Evolutionary conservation across 129 eudicot genomes (phyloP).

Genomic region (Scalesia atractyloides): DNA sequence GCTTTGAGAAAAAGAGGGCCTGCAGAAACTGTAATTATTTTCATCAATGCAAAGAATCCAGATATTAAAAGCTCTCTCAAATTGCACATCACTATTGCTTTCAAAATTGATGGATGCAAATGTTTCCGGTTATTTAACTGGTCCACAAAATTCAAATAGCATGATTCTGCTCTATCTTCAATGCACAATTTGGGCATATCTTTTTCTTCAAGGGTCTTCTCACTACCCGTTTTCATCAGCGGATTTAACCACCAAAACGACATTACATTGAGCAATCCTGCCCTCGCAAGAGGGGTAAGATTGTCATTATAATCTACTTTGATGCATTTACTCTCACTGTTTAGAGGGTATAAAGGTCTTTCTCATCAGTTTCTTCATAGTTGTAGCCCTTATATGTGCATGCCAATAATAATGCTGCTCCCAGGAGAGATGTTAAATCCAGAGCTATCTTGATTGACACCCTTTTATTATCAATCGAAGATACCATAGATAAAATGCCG

Average conservation of each 20-base stretch:
- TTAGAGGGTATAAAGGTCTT: slow-evolving; percentile 50
- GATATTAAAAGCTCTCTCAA: slow-evolving; percentile 67
- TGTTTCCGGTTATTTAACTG: slow-evolving; percentile 47
- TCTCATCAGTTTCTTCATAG: slow-evolving; percentile 42
- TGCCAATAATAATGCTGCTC: slow-evolving; percentile 64
- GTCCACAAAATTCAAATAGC: slow-evolving; percentile 57
- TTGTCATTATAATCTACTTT: slow-evolving; percentile 31
- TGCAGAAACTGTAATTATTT: slow-evolving; percentile 66
- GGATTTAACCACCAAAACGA: slow-evolving; percentile 94
- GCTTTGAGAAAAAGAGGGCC: slow-evolving; percentile 92
- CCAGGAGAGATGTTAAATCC: slow-evolving; percentile 58
- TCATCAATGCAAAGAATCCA: slow-evolving; percentile 81
- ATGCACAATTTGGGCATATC: slow-evolving; percentile 76
- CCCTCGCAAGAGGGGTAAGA: slow-evolving; percentile 65
- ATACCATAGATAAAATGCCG: slow-evolving; percentile 46
- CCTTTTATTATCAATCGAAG: slow-evolving; percentile 38
- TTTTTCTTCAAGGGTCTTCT: slow-evolving; percentile 74
- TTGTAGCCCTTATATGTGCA: slow-evolving; percentile 68
- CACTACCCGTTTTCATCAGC: slow-evolving; percentile 69
- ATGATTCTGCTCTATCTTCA: slow-evolving; percentile 77
- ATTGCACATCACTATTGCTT: slow-evolving; percentile 69
- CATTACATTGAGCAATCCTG: slow-evolving; percentile 63
- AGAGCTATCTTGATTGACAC: slow-evolving; percentile 55
- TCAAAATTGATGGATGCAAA: slow-evolving; percentile 60
- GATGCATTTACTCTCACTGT: slow-evolving; percentile 31